Evolutionary conservation across 2,329 filamentous ascomycete species (phyloP), one percentile per base, ranked within the genome.

Genomic region (Aspergillus sp.): DNA sequence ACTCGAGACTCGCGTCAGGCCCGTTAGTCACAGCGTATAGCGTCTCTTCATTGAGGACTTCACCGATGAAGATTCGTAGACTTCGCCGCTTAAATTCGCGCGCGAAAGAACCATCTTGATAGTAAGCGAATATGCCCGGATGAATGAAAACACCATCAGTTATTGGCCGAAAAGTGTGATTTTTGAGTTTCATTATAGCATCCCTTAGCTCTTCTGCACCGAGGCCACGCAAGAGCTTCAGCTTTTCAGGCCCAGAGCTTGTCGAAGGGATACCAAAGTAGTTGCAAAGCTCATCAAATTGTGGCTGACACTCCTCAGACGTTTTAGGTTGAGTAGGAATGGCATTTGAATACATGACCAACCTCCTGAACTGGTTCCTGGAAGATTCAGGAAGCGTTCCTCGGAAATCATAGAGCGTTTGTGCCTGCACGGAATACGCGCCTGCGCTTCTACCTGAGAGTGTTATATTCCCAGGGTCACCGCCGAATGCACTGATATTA

Each of bases 131-230:
- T 61, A 80, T 75, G 0, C 69, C 72, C 0, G 66, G 56, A 8
- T 72, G 70, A 17, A 80, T 70, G 56, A 80, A 80, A 1, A 73
- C 33, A 7, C 70, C 69, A 47, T 80, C 77, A 0, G 77, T 80
- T 5, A 78, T 70, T 1, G 77, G 75, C 2, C 79, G 74, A 67
- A 80, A 81, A 0, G 78, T 80, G 59, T 80, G 78, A 46, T 77
- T 70, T 54, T 79, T 71, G 30, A 80, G 63, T 8, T 75, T 62
- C n/a, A 68, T 65, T 15, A 79, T 70, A 0, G 71, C 69, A 3
- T 60, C 59, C 2, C 76, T 62, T 2, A 80, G 65, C 15, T 76
- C 69, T 1, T 64, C 53, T 2, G 67, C 61, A 4, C 63, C 65
- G 3, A 78, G 61, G 5, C 65, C 51, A 8, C 77, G 70, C 5